These are phyloP conservation scores for Hymenoscyphus albidus DNA, from an alignment of 2,329 filamentous ascomycete genomes.

Conservation along the genomic window DNA sequence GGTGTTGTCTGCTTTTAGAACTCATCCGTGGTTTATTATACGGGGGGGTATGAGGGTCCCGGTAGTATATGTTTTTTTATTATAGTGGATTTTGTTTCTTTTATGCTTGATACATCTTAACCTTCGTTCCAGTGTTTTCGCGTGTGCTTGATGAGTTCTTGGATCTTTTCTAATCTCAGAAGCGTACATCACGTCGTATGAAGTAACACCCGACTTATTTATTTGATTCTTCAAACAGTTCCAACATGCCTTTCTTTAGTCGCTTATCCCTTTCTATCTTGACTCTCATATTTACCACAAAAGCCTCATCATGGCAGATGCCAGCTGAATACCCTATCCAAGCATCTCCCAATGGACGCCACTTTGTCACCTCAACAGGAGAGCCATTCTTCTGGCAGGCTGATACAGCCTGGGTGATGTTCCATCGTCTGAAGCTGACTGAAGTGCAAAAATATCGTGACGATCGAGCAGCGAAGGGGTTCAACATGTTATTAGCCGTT, in stretches of 20 bases:
- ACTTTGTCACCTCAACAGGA: not conserved
- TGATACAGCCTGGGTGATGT: slow-evolving; percentile 11
- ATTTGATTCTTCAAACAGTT: not conserved
- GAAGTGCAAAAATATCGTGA: slow-evolving; percentile 4
- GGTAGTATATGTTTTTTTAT: not conserved
- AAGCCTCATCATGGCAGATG: not conserved
- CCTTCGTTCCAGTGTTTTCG: not conserved
- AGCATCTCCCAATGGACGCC: not conserved
- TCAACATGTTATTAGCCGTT: not conserved
- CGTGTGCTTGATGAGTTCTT: not conserved
- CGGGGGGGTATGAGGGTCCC: not conserved
- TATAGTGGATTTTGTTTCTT: not conserved
- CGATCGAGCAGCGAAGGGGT: not conserved
- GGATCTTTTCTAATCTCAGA: not conserved
- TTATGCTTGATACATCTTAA: not conserved
- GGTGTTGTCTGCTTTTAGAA: no score
- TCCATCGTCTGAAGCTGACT: slow-evolving; percentile 7
- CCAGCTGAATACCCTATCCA: not conserved
- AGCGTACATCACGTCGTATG: not conserved
- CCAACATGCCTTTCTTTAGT: not conserved
- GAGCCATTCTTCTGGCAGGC: slow-evolving; percentile 12
- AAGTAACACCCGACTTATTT: not conserved
- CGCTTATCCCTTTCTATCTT: not conserved
- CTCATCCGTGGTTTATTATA: not conserved
- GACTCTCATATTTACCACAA: not conserved